Conservation (phyloP, 2,329 filamentous ascomycete species). For the Emergomyces pasteurianus region DNA sequence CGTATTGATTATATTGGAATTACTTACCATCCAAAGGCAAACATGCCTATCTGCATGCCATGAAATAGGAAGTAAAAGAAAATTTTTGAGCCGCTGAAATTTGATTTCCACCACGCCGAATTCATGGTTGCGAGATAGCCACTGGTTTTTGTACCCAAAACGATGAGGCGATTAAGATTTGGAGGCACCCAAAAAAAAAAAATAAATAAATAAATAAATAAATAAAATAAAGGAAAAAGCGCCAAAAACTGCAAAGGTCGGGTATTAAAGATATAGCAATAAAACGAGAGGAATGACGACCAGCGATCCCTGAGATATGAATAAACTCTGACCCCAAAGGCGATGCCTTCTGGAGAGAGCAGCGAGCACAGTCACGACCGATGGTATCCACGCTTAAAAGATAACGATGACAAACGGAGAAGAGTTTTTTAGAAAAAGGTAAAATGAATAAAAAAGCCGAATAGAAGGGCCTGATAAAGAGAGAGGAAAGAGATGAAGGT, state of each 20-base stretch:
- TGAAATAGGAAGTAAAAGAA: conserved; percentile 74
- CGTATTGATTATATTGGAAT: neutral
- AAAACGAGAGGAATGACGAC: conserved; percentile 11
- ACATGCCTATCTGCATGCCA: conserved; percentile 64
- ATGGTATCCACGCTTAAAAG: conserved; percentile 8
- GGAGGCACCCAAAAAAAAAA: neutral
- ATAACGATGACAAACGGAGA: neutral
- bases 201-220: too few species aligned
- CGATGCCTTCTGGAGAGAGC: neutral
- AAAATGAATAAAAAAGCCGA: neutral
- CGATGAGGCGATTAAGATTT: neutral
- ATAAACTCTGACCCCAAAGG: conserved; percentile 6
- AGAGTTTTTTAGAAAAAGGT: too few species aligned
- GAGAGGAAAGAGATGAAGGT: neutral
- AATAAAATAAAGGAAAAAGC: neutral
- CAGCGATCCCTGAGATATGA: conserved; percentile 16
- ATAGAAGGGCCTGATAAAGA: neutral
- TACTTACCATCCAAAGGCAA: conserved; percentile 71
- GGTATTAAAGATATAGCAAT: neutral
- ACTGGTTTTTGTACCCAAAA: neutral
- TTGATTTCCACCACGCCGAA: conserved; percentile 29
- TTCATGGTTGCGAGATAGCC: conserved; percentile 4
- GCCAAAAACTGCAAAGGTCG: neutral
- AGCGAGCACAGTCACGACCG: neutral
- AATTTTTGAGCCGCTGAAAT: conserved; percentile 59